Evolutionary conservation across 805 yeast species (phyloP), one percentile per base, ranked within the genome.

Genomic region (Metschnikowia sp.): DNA sequence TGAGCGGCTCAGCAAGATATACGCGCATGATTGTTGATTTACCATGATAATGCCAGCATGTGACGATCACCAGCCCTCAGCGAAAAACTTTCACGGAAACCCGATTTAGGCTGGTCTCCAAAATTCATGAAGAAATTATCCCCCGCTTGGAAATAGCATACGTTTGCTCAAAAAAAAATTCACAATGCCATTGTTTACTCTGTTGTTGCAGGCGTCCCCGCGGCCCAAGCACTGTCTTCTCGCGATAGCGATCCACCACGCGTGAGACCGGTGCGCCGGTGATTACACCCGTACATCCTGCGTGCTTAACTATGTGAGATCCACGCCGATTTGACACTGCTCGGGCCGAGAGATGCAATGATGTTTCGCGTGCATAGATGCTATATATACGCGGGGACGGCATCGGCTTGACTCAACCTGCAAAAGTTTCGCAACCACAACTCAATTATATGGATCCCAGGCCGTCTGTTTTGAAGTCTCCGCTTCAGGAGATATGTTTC

Each of bases 401-500:
- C 18, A n/a, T 7, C 8, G 18, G 18, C 6, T 13, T 10, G 13
- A 13, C 5, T 34, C 6, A 10, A 34, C 6, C 31, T 11, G 39
- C 29, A 11, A 26, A n/a, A 28, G 19, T n/a, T 13, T 22, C 15
- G 18, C 28, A 29, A 42, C 13, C 30, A 26, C 30, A 28, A 36
- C 28, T 22, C 26, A 22, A 22, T 18, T 22, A 32, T 13, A 45
- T 54, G 53, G 54, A 46, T 22, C 40, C 50, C 4, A 46, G 56
- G 4, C 58, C 58, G 9, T 32, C 36, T 2, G 18, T 50, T 11
- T 35, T 54, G 13, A 19, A 33, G 39, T 51, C 55, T 12, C 34
- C 32, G 10, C 37, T 39, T 12, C 57, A 55, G 34, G 58, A 55
- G 44, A 5, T 49, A 9, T 45, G 48, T 22, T 40, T 53, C 26